A percentile compares a stretch with the other conserved stretches of the same genome.
Conservation (phyloP, 208 protist genomes). For the Hexamita inflata region DNA sequence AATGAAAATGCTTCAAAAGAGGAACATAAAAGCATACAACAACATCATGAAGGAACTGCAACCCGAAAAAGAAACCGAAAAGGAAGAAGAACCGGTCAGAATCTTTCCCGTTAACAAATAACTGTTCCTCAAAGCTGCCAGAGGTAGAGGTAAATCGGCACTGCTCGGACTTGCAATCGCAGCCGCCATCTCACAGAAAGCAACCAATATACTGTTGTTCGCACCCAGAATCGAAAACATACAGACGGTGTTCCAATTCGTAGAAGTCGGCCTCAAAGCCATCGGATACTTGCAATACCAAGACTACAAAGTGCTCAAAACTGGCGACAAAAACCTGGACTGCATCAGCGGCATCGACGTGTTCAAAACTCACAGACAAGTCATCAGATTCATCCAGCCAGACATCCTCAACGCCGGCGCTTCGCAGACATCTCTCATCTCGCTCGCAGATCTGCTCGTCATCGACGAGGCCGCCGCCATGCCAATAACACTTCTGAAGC, state of each 20-base stretch:
- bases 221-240: conserved; percentile 88
- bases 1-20: neutral
- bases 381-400: conserved; percentile 77
- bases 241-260: conserved; percentile 97
- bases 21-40: neutral
- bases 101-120: conserved; percentile 61
- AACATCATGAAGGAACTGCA: neutral
- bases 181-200: conserved; percentile 78
- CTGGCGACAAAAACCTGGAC: neutral
- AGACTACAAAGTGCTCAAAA: conserved; percentile 73
- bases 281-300: conserved; percentile 79
- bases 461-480: conserved; percentile 99
- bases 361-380: conserved; percentile 85
- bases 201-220: conserved; percentile 97
- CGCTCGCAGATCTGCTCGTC: conserved; percentile 55
- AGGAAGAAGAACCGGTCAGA: neutral
- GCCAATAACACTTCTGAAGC: conserved; percentile 74
- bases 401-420: neutral
- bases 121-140: conserved; percentile 77
- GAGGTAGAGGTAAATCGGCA: conserved; percentile 90
- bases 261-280: conserved; percentile 74
- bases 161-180: conserved; percentile 74
- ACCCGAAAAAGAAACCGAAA: neutral
- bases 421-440: neutral
- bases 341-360: conserved; percentile 83